Base-by-base conservation (phyloP, 768 basidiomycete genomes). In the Lyophyllum decastes region DNA sequence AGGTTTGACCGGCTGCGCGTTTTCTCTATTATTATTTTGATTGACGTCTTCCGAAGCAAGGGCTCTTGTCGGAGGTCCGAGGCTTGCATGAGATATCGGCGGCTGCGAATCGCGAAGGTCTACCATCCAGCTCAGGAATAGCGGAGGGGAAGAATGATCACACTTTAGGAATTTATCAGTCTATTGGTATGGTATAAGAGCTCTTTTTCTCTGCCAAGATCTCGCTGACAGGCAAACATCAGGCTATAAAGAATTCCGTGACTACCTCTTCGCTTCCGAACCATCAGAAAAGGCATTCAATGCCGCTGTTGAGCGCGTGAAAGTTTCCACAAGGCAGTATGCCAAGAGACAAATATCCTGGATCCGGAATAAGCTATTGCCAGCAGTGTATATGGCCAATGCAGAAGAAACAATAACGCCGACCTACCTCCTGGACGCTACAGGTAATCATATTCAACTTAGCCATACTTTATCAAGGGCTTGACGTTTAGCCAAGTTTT, bases 241-340 rank as follows among this genome's bases (percentile, higher is more conserved):
- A 98, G 96, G 97, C 5, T 98, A 92, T 76, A 94, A 89, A 69
- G 96, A 98, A 72, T 98, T 99, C 66, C 77, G 86, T 60, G 67
- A 77, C 22, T 88, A 90, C 71, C 74, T 94, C 25, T 72, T 74
- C n/a, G 70, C 77, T 12, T 64, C 78, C 9, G 65, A 76, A 14
- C 71, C 72, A 2, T 67, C 78, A 41, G 67, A 76, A 59, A 63
- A 73, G 49, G 66, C 72, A 12, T 90, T 88, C 65, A 57, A 72
- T 3, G 72, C 74, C 14, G 90, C 89, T 0, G 73, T 91, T 7
- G 87, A 90, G 43, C 80, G 80, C 9, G 95, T 95, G 88, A 97
- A 98, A 70, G 71, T 82, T 0, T 87, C 90, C 0, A 99, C 95
- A 8, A 78, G 90, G 21, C 89, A 94, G 71, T 99, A 98, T 68